Conservation (phyloP, 169 alveolate species). For the Eimeria necatrix region DNA sequence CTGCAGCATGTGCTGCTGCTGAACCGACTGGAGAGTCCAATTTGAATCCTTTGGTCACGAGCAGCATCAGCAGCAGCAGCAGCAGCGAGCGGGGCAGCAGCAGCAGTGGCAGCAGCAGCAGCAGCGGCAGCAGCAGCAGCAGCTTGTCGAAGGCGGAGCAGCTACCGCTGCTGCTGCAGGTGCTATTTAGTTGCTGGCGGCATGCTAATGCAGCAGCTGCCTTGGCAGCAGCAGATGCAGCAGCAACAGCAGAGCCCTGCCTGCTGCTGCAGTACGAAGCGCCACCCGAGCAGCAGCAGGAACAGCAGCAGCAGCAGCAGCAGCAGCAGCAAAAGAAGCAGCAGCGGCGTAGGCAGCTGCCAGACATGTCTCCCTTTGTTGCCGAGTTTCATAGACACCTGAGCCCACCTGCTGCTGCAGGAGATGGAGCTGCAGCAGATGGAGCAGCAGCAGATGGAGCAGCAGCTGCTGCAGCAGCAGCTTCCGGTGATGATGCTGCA, state of each 20-base stretch:
- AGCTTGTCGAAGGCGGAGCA: background rate
- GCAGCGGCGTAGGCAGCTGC: background rate
- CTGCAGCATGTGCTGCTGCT: background rate
- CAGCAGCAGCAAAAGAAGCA: slow-evolving; percentile 24
- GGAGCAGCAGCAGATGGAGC: too few species aligned
- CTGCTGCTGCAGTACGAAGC: background rate
- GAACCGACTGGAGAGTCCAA: background rate
- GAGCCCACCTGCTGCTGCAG: background rate
- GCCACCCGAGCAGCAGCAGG: slow-evolving; percentile 13
- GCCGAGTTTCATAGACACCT: background rate
- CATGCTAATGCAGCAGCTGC: background rate
- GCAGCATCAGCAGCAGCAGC: background rate
- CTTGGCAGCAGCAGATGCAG: background rate
- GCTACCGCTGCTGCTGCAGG: slow-evolving; percentile 25
- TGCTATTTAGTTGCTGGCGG: slow-evolving; percentile 30
- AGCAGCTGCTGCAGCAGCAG: too few species aligned
- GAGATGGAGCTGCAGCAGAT: too few species aligned
- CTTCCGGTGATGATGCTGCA: too few species aligned
- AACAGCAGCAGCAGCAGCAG: slow-evolving; percentile 41
- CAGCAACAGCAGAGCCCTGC: background rate
- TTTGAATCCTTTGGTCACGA: background rate
- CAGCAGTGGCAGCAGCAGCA: too few species aligned
- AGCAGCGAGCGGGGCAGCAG: too few species aligned
- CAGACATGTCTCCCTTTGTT: background rate
- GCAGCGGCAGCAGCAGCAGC: background rate